These are phyloP conservation scores for Saposhnikovia divaricata DNA, from an alignment of 129 eudicot genomes.

Conservation along the genomic window DNA sequence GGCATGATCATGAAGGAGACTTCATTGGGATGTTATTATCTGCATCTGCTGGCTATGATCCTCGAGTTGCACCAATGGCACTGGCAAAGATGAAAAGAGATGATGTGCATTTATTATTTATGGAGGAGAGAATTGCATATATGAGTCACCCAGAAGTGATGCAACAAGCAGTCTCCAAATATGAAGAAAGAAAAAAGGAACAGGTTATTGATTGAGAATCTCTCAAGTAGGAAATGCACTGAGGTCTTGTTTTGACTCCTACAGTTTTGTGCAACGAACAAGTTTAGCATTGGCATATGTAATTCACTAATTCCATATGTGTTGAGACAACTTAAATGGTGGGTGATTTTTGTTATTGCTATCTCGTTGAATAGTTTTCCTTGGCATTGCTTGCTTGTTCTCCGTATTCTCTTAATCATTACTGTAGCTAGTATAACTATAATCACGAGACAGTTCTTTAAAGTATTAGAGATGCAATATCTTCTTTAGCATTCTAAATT, in stretches of 20 bases:
- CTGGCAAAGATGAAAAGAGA: too few relatives aligned
- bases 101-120: too few relatives aligned
- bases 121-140: not conserved
- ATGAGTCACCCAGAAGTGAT: not conserved
- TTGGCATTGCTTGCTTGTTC: not conserved
- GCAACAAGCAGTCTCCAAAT: not conserved
- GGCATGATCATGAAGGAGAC: not conserved
- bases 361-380: not conserved
- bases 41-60: not conserved
- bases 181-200: not conserved
- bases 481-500: too few relatives aligned
- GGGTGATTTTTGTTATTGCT: not conserved
- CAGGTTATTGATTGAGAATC: not conserved
- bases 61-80: not conserved
- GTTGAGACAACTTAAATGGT: not conserved
- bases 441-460: too few relatives aligned
- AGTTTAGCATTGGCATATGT: not conserved
- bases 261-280: not conserved
- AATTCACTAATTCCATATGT: not conserved
- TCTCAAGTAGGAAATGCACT: not conserved
- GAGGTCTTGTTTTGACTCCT: not conserved
- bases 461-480: too few relatives aligned
- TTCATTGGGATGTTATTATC: not conserved
- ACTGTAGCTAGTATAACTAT: too few relatives aligned
- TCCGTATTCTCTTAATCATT: too few relatives aligned